Conservation (phyloP, 2,329 filamentous ascomycete genomes). For the Fusarium chaquense region DNA sequence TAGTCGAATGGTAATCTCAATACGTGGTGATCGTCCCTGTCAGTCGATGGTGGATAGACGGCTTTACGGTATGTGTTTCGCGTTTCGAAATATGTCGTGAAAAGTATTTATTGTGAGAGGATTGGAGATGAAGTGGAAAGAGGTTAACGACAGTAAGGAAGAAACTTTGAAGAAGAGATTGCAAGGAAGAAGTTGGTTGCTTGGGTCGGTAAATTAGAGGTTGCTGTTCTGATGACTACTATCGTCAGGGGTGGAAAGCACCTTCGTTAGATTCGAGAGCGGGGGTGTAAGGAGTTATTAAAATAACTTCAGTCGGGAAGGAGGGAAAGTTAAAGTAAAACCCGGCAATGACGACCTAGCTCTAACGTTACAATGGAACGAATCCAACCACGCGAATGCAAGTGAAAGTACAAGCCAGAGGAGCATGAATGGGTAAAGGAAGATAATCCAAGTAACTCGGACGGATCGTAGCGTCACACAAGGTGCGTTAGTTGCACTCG, state of each 20-base stretch:
- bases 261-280: slow-evolving; percentile 34
- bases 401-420: slow-evolving; percentile 29
- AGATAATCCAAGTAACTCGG: not conserved
- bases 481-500: slow-evolving; percentile 18
- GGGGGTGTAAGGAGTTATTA: slow-evolving; percentile 42
- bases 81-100: slow-evolving; percentile 4
- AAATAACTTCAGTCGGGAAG: slow-evolving; percentile 7
- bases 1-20: slow-evolving; percentile 24
- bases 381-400: slow-evolving; percentile 28
- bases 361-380: not conserved
- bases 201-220: slow-evolving; percentile 37
- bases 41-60: slow-evolving; percentile 16
- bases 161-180: slow-evolving; percentile 8
- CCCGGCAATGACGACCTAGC: slow-evolving; percentile 22
- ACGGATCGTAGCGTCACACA: slow-evolving; percentile 27
- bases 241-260: slow-evolving; percentile 41
- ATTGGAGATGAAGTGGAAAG: slow-evolving; percentile 14
- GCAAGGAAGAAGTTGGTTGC: slow-evolving; percentile 24
- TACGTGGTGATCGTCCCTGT: slow-evolving; percentile 22
- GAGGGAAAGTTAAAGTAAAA: not conserved
- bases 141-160: slow-evolving; percentile 5
- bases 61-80: slow-evolving; percentile 16
- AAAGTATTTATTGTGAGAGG: not conserved
- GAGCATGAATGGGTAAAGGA: slow-evolving; percentile 23
- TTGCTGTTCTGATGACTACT: slow-evolving; percentile 26